Conservation (phyloP, 805 yeast species). For the Yarrowia osloensis region DNA sequence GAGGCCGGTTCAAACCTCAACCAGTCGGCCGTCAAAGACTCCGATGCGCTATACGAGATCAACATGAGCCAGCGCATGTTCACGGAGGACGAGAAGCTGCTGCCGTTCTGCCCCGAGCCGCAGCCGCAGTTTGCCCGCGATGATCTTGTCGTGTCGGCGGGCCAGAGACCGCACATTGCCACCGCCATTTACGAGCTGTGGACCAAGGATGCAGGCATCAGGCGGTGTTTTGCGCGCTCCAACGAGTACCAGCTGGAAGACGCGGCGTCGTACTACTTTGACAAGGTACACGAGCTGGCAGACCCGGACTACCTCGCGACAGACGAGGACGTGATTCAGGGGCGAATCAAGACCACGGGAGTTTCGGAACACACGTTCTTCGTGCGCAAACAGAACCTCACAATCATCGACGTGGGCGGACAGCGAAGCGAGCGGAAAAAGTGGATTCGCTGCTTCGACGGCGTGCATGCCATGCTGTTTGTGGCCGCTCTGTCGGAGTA, state of each 20-base stretch:
- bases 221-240: slow-evolving; percentile 46
- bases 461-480: slow-evolving; percentile 82
- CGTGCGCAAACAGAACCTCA: slow-evolving; percentile 61
- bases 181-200: slow-evolving; percentile 69
- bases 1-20: background rate
- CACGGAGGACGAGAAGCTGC: slow-evolving; percentile 4
- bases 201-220: slow-evolving; percentile 68
- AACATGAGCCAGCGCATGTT: background rate
- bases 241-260: slow-evolving; percentile 85
- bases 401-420: slow-evolving; percentile 94
- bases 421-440: slow-evolving; percentile 87
- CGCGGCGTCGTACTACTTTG: slow-evolving; percentile 79
- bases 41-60: background rate
- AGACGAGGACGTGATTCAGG: slow-evolving; percentile 82
- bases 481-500: slow-evolving; percentile 90
- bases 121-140: background rate
- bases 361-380: slow-evolving; percentile 86
- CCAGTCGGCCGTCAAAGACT: background rate
- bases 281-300: slow-evolving; percentile 65
- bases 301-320: slow-evolving; percentile 65
- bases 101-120: background rate
- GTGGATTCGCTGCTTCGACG: slow-evolving; percentile 94
- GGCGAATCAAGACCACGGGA: slow-evolving; percentile 94
- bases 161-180: slow-evolving; percentile 54
- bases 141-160: background rate